Base-by-base conservation (phyloP, 1,284 basidiomycete species). In the Puccinia hordei region DNA sequence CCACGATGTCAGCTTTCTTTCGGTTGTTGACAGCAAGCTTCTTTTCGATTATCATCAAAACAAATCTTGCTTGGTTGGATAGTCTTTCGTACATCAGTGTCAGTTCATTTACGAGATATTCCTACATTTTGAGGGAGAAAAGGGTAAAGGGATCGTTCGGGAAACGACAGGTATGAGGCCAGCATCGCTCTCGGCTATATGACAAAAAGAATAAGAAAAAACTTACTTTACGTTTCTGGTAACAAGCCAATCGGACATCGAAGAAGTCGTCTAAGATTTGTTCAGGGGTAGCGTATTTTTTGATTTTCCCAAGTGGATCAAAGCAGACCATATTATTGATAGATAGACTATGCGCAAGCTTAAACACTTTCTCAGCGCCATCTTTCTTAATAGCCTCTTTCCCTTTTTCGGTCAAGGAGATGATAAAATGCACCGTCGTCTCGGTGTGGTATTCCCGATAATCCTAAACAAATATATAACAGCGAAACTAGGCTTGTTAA, bases 291-390 rank as follows among this genome's bases (percentile, higher is more conserved):
- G 89, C 87, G 86, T 98, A 99, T 87, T 92, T 97, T 87, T 92
- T 94, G 87, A 99, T 98, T 88, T 97, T 98, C 84, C 94, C 92
- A 41, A 96, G 92, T 82, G 93, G 90, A 86, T 98, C 95, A 86
- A 99, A 99, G 86, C 94, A 94, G 12, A 99, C 98, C 97, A 99
- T 98, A 88, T 99, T 99, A 85, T 89, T 90, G 12, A 94, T 98
- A 85, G 89, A 92, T 85, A 98, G 87, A 85, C 94, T 93, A 61
- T 88, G 87, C 4, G 91, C 90, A 74, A 98, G 87, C 87, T 96
- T 98, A 90, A 99, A 98, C 85, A 90, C 93, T 85, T 96, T 95
- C 49, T 92, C 86, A 57, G 97, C 86, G 1, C 96, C 96, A 85
- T 98, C 93, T 79, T 90, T 89, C 84, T 95, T 93, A 1, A 95